Evolutionary conservation across 1,284 basidiomycete genomes (phyloP), one percentile per base, ranked within the genome.

Genomic region (Ustilago loliicola): DNA sequence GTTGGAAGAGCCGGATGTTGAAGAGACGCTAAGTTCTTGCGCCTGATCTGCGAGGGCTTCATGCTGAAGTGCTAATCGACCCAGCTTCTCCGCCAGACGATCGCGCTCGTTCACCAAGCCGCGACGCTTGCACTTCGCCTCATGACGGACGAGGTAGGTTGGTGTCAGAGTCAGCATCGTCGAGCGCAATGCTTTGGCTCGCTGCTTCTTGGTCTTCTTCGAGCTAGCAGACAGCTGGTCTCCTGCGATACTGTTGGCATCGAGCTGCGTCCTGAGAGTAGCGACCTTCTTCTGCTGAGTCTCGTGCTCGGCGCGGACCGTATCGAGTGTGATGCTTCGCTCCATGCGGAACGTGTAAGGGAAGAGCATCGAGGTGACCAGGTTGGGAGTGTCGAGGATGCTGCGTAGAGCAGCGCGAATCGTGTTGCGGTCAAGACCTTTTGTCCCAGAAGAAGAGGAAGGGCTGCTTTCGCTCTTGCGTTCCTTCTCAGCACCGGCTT

Each of bases 311-410:
- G 55, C 72, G 2, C 36, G 56, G 8, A 72, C 61, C 1, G 52
- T 61, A 27, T 72, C 63, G 19, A 77, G 66, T 11, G 48, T 72
- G 61, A 70, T 64, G 38, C 61, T 61, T 27, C 60, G 61, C 47
- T 77, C 75, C 3, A 58, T 9, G 27, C 57, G 66, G 54, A 77
- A 77, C 2, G 70, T 60, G 36, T 73, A 76, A 1, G 80, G 80
- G 30, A 81, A 82, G 8, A 82, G 66, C 64, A 80, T 75, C 8
- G 80, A 79, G 6, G 81, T 72, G 62, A 81, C 50, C 51, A 79
- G 58, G 47, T 77, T 69, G 36, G 79, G 80, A 7, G 80, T 79
- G 58, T 77, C 66, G 38, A 74, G 67, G 30, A 78, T 62, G 48
- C 47, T 73, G 45, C 66, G 75, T 13, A 77, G 47, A 8, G 70